Evolutionary conservation across 1,284 basidiomycete species (phyloP).

Genomic region (Polyporus tsugae): DNA sequence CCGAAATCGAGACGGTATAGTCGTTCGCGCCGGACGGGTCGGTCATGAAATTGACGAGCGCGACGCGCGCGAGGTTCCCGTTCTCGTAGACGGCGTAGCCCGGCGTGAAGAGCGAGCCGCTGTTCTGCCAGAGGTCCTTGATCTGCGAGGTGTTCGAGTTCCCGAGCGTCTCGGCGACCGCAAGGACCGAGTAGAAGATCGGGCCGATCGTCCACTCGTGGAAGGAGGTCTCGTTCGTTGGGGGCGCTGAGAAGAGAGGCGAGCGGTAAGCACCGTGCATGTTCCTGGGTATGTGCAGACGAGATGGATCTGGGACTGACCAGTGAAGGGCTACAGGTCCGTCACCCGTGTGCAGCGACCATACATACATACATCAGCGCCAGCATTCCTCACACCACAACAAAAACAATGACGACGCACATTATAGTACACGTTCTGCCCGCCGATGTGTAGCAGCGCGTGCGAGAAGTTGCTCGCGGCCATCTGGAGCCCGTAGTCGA

Average conservation of each 20-base stretch:
- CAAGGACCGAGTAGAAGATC: conserved; percentile 74
- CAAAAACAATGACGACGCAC: conserved; percentile 44
- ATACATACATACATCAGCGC: background rate
- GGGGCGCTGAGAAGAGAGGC: conserved; percentile 51
- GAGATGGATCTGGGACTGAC: conserved; percentile 35
- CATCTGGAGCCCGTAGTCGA: conserved; percentile 72
- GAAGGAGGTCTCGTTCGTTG: conserved; percentile 65
- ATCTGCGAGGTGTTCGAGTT: conserved; percentile 64
- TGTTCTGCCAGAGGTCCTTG: conserved; percentile 63
- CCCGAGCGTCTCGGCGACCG: conserved; percentile 75
- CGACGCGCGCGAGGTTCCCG: conserved; percentile 61
- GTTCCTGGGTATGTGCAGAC: background rate
- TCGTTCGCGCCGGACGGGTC: conserved; percentile 61
- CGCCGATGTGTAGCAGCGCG: conserved; percentile 69
- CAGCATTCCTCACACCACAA: background rate
- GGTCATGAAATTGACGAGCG: conserved; percentile 74
- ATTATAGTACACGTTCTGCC: conserved; percentile 72
- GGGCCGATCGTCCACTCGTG: conserved; percentile 71
- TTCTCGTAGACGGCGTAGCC: conserved; percentile 79
- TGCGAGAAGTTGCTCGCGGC: conserved; percentile 66
- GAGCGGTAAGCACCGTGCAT: background rate
- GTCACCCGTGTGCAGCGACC: background rate
- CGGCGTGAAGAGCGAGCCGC: conserved; percentile 62
- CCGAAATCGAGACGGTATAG: conserved; percentile 53
- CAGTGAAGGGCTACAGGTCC: conserved; percentile 50